Evolutionary conservation across 805 yeast genomes (phyloP), one percentile per base, ranked within the genome.

Genomic region (Candida pseudoglaebosa): DNA sequence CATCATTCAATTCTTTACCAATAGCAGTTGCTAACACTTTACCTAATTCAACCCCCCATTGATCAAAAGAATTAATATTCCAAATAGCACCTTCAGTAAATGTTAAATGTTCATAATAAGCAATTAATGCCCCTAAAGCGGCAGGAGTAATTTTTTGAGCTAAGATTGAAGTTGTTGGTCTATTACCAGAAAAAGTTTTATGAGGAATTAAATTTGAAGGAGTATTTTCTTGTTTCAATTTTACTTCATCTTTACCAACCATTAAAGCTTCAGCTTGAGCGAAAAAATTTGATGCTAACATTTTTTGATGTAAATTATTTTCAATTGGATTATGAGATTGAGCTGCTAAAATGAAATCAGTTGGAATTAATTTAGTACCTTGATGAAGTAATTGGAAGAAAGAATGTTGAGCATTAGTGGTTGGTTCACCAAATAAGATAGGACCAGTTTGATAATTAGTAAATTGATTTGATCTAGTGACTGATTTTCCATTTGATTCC

Each of bases 11-110:
- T 71, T 93, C 97, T 55, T 77, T 77, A 56, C 95, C 91, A 58
- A 93, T 91, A 43, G 77, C 93, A 82, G 93, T 93, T 61, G 99
- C 99, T 61, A 93, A 80, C 38, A 84, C 95, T 74, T 93, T 93
- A 65, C 99, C 99, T 56, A 93, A 84, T 74, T 93, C 99, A 57
- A 93, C 99, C 70, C 99, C 99, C 96, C 98, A 93, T 76, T 93
- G 99, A 75, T 93, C 99, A 62, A 88, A 93, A 14, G 98, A 91
- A 82, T 93, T 93, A 75, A 93, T 90, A 79, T 95, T 93, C 99
- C 99, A 91, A 59, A 93, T 71, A 42, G 99, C 99, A 71, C 99
- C 99, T 73, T 93, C 99, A 43, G 90, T 90, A 71, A 93, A 93
- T 30, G 98, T 91, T 44, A 88, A 78, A 64, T 89, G 96, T 73